phyloP scores from a whole-genome alignment of 345 rosid species.

The Diplotaxis tenuifolia region DNA sequence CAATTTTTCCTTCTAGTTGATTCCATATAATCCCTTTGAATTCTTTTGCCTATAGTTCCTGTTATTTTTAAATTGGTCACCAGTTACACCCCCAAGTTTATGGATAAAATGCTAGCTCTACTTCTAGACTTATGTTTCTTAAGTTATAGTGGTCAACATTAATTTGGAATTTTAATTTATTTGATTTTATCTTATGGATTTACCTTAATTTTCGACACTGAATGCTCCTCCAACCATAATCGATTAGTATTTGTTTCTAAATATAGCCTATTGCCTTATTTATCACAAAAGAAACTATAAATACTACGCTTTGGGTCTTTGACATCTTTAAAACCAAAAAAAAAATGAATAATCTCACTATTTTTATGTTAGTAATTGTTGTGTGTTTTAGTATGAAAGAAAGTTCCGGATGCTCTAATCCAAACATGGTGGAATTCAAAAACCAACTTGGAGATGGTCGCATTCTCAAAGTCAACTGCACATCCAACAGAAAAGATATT shows the following conservation, averaged over 20 bases:
- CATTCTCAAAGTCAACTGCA: not conserved
- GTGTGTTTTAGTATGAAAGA: slow-evolving; percentile 6
- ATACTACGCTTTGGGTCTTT: not conserved
- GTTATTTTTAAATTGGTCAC: no score
- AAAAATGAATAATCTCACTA: not conserved
- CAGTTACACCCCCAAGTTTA: no score
- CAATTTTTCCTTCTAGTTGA: no score
- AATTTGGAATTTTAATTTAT: not conserved
- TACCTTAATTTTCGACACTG: not conserved
- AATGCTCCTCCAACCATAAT: not conserved
- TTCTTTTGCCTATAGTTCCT: no score
- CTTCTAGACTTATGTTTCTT: not conserved
- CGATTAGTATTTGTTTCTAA: not conserved
- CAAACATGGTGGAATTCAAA: not conserved
- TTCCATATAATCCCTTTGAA: no score
- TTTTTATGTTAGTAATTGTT: not conserved
- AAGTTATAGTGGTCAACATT: not conserved
- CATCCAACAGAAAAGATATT: not conserved
- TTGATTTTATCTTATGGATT: not conserved
- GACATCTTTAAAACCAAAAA: not conserved
- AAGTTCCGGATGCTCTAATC: not conserved
- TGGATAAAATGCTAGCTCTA: not conserved
- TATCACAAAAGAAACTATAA: not conserved
- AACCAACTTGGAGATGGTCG: not conserved
- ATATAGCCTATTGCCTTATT: not conserved